Evolutionary conservation across 2,329 filamentous ascomycete species (phyloP), one percentile per base, ranked within the genome.

Genomic region (Huntiella bhutanensis): DNA sequence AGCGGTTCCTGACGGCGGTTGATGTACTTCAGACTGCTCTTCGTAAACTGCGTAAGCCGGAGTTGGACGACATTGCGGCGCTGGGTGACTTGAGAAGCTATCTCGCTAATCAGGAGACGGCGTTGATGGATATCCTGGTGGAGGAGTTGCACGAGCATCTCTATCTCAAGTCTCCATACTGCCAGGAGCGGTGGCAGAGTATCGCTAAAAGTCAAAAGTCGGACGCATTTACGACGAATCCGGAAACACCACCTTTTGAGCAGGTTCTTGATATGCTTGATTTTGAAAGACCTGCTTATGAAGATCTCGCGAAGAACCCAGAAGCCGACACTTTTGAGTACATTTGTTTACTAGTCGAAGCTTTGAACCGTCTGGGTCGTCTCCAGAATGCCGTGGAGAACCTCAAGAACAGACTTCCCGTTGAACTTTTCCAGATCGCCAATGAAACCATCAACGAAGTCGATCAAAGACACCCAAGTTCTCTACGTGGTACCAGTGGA

Each of bases 81-180:
- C 66, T 98, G 55, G 78, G 75, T 48, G 91, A 98, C 54, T 64
- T 98, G 53, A 75, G 85, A 48, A 77, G 77, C 55, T 96, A 96
- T 57, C 75, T 98, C 49, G 78, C 78, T 49, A 96, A 94, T 57
- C 92, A 98, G 59, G 91, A 98, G 63, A 82, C 80, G 22, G 75
- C 84, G 0, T 65, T 98, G 52, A 88, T 88, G 57, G 91, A 98
- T 57, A 96, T 96, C 45, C 61, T 98, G 47, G 78, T 96, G n/a
- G 91, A 98, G 59, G 91, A 98, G 61, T 68, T 98, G 33, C 91
- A 98, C 58, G 91, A 93, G 59, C 91, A 98, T 62, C 70, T 98
- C 3, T 98, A 98, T 58, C 75, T 98, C 35, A 96, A 96, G 59
- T 96, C 88, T 3, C 91, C 88, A 0, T 98, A 98, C 59, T 96